Evolutionary conservation across 768 basidiomycete species (phyloP).

Genomic region (Mrakia blollopis): DNA sequence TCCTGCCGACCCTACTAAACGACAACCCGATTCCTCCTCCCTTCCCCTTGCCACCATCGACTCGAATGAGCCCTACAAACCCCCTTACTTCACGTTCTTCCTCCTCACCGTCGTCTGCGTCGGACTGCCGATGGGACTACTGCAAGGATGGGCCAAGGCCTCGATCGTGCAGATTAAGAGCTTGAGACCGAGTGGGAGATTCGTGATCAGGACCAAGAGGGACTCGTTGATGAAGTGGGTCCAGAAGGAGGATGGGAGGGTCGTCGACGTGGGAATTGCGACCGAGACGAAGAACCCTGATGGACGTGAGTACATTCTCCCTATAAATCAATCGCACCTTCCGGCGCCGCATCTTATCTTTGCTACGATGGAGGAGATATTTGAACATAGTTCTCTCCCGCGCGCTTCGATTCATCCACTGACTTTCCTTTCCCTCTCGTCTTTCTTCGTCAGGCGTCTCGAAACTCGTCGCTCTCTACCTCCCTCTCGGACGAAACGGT

Average conservation of each 20-base stretch:
- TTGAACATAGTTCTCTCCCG: background rate
- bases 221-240: slow-evolving; percentile 14
- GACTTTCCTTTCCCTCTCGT: background rate
- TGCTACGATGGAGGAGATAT: background rate
- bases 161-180: slow-evolving; percentile 14
- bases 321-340: background rate
- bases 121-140: background rate
- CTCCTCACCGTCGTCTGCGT: slow-evolving; percentile 3
- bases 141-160: background rate
- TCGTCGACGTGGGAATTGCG: slow-evolving; percentile 4
- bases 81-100: background rate
- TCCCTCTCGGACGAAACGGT: background rate
- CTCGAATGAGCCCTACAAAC: background rate
- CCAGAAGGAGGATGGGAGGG: background rate
- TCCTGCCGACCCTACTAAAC: no score
- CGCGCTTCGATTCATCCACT: background rate
- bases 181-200: background rate
- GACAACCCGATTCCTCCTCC: background rate
- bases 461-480: background rate
- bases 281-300: background rate
- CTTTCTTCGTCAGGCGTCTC: background rate
- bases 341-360: background rate
- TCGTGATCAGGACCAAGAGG: background rate
- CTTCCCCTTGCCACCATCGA: background rate
- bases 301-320: background rate